Evolutionary conservation across 495 filamentous ascomycete species (phyloP), one percentile per base, ranked within the genome.

Genomic region (Extremus antarcticus): DNA sequence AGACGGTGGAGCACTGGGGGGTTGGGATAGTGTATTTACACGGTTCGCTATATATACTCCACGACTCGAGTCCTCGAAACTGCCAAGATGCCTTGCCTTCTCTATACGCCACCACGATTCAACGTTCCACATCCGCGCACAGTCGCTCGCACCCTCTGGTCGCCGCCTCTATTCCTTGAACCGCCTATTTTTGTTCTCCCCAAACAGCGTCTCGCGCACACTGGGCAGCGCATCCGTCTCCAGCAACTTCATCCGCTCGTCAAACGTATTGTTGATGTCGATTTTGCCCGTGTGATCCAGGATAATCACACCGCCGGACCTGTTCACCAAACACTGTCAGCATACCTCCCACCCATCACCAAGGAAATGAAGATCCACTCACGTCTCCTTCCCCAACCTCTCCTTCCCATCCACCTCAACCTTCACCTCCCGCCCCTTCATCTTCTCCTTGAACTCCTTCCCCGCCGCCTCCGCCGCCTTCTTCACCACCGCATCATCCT

Each of bases 161-260:
- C n/a, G n/a, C n/a, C n/a, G n/a, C n/a, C n/a, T n/a, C n/a, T n/a
- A 99, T 67, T 97, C 90, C 64, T 82, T 85, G 79, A 96, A 99
- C 70, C 80, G 92, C 57, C 94, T 81, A 77, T 95, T 95, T 48
- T 78, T 75, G 73, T 97, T 97, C 73, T 85, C 79, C 41, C 94
- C 94, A 64, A 97, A 97, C 39, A 99, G 73, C 2, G 79, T 84
- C 67, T 85, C 78, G 58, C 94, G 79, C 59, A 99, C 82, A 29
- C 82, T 82, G 13, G 94, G 94, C 40, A 97, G 77, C 24, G 86
- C 87, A 61, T 86, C 87, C 52, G 81, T 81, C 68, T 91, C 82
- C 39, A 96, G 79, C 53, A 97, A 73, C 57, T 81, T 82, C 70
- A 99, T 74, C 52, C 94, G 82, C 66, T 95, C 86, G 62, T 97